A percentile compares a stretch with the other conserved stretches of the same genome.
Evolutionary conservation across 192 early-diverging fungal species (phyloP).

Genomic region (Dissophora ornata): DNA sequence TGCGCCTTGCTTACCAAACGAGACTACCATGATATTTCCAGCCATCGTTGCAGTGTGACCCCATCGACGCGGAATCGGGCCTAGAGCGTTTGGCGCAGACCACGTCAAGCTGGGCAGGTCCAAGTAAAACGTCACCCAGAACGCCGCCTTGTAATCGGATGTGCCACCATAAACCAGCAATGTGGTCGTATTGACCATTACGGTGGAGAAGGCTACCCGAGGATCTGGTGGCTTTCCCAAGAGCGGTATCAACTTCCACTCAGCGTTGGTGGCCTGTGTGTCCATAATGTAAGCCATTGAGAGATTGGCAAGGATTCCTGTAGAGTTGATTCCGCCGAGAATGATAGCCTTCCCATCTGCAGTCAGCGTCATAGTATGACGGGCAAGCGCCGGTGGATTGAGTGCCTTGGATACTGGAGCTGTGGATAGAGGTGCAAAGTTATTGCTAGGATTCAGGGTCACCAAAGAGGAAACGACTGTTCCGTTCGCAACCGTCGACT

Average conservation of each 20-base stretch:
- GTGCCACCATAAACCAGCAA: slow-evolving; percentile 34
- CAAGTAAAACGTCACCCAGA: slow-evolving; percentile 33
- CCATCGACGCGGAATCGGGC: slow-evolving; percentile 22
- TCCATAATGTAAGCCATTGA: slow-evolving; percentile 31
- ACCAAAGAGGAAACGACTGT: slow-evolving; percentile 30
- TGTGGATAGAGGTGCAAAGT: slow-evolving; percentile 1
- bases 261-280: slow-evolving; percentile 16
- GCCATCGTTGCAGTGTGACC: slow-evolving; percentile 44
- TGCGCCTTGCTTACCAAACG: slow-evolving; percentile 29
- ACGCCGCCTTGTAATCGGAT: slow-evolving; percentile 16
- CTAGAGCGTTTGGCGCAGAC: slow-evolving; percentile 22
- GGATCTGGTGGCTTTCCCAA: slow-evolving; percentile 25
- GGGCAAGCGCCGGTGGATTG: slow-evolving; percentile 24
- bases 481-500: background rate
- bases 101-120: slow-evolving; percentile 36
- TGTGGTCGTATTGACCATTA: slow-evolving; percentile 38
- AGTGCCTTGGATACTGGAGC: slow-evolving; percentile 17
- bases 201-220: slow-evolving; percentile 18
- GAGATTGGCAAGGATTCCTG: slow-evolving; percentile 13
- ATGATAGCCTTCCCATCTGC: slow-evolving; percentile 30
- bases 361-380: slow-evolving; percentile 41
- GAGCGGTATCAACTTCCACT: slow-evolving; percentile 16
- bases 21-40: slow-evolving; percentile 34
- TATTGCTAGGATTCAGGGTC: slow-evolving; percentile 8
- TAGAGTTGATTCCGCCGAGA: slow-evolving; percentile 24